Evolutionary conservation across 1,284 basidiomycete genomes (phyloP), one percentile per base, ranked within the genome.

Genomic region (Trametes pubescens): DNA sequence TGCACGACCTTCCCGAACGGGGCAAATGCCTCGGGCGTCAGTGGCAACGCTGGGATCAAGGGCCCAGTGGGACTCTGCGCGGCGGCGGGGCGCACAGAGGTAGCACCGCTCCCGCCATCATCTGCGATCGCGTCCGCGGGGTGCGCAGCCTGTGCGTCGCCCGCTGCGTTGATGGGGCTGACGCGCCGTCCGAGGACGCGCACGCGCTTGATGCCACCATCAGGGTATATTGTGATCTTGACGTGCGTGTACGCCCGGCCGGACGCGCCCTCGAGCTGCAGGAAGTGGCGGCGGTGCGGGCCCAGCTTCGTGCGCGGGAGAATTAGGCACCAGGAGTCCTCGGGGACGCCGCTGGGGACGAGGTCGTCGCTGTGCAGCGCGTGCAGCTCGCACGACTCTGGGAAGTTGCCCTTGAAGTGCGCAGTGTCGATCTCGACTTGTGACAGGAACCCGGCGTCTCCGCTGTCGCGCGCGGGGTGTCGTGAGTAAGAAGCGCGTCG

Each of bases 361-460:
- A 81, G 80, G 29, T 80, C 80, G 46, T 78, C 72, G 63, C 78
- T 81, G 58, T 77, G 76, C 57, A 88, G 80, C 8, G 88, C 95
- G 75, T 94, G 90, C 26, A 98, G 75, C 73, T 95, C 93, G 75
- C 90, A 93, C 65, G 91, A 93, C 67, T 96, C 92, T 9, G 96
- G 96, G 74, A 95, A 99, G 78, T 99, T 99, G 55, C 97, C 97
- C 72, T 94, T 94, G 80, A 98, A 99, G 81, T 97, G 93, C 2
- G 92, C 90, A 0, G 97, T 98, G 77, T 99, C 97, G 63, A 99
- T 89, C 75, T 98, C 95, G 34, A 90, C 87, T 65, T 91, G 86
- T 58, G 90, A 86, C 18, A 99, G 82, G 65, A 84, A 81, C 10
- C 95, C 94, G 46, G 70, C 65, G 53, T 69, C 68, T 51, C 75